Base-by-base conservation (phyloP, 2,329 filamentous ascomycete species). In the Penicillium polonicum region DNA sequence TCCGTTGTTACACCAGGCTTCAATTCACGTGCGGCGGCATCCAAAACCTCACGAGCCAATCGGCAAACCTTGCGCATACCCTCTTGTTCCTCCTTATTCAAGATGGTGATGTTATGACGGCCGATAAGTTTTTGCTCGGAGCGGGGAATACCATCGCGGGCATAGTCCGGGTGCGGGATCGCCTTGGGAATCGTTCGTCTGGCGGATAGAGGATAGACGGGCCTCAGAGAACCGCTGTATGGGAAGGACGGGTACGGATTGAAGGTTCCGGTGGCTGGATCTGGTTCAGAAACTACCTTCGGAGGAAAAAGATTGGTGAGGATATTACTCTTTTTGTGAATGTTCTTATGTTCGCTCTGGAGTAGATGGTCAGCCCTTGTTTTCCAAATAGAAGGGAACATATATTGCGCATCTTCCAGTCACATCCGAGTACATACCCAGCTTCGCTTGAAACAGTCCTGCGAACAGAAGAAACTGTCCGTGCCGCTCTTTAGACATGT, bases 391-490 rank as follows among this genome's bases (percentile, higher is more conserved):
- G 21, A 38, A 52, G 39, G 25, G 57, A 52, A 50, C 38, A 31
- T 52, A 35, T 59, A 52, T 57, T 52, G 58, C 65, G 66, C 62
- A 62, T 62, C 64, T 62, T 66, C 59, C 54, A 63, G 63, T 67
- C 64, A 64, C 57, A 64, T 61, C 68, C 69, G 67, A 67, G 62
- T 67, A 97, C 42, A 13, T 44, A 44, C 94, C 94, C 94, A 99
- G 81, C 92, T 99, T 76, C 87, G 88, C 83, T 97, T 97, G 80
- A 99, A 99, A 82, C 94, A 99, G 68, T 97, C 94, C 76, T 99
- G 94, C 29, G 92, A 92, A 81, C 94, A 99, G 80, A 97, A 99
- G 78, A 87, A 97, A 79, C 91, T 96, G 71, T 94, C 91, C 72
- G 92, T 88, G 53, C 89, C 90, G 44, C 92, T 80, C 78, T 96